Evolutionary conservation across 2,329 filamentous ascomycete genomes (phyloP).

Genomic region (Xylariaceae sp.): DNA sequence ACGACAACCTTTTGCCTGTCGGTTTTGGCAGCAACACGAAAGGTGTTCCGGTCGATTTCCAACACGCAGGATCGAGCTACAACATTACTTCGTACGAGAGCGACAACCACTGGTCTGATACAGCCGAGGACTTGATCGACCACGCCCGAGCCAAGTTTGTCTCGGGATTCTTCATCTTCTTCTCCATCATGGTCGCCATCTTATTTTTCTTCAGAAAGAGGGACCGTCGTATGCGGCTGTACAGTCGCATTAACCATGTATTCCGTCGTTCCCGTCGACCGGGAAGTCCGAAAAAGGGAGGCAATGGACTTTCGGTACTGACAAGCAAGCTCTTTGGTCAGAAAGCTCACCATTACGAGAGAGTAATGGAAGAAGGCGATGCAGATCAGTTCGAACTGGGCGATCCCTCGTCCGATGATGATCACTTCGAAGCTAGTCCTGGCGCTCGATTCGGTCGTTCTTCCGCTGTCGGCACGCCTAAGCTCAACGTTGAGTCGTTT

Average conservation of each 20-base stretch:
- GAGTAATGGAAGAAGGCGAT: slow-evolving; percentile 78
- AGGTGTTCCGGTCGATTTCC: slow-evolving; percentile 69
- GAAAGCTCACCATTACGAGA: slow-evolving; percentile 61
- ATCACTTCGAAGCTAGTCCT: slow-evolving; percentile 55
- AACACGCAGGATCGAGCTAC: slow-evolving; percentile 64
- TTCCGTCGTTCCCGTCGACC: slow-evolving; percentile 41
- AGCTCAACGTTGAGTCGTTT: slow-evolving; percentile 48
- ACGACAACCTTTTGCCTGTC: slow-evolving; percentile 61
- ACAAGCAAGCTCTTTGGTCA: slow-evolving; percentile 63
- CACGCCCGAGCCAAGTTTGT: slow-evolving; percentile 62
- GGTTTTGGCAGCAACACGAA: slow-evolving; percentile 86
- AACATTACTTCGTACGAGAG: slow-evolving; percentile 31
- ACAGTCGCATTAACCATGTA: slow-evolving; percentile 45
- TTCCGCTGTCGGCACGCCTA: slow-evolving; percentile 65
- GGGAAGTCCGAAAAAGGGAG: slow-evolving; percentile 43
- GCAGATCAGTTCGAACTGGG: slow-evolving; percentile 71
- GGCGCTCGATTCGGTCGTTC: slow-evolving; percentile 51
- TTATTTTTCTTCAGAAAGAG: slow-evolving; percentile 73
- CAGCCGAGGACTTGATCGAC: slow-evolving; percentile 56
- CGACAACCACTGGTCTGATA: slow-evolving; percentile 50
- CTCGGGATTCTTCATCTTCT: slow-evolving; percentile 70
- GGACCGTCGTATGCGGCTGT: slow-evolving; percentile 62
- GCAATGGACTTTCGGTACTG: slow-evolving; percentile 44
- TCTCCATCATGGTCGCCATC: slow-evolving; percentile 65
- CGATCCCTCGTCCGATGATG: slow-evolving; percentile 58